Evolutionary conservation across 1,139 yeast species (phyloP), one percentile per base, ranked within the genome.

Genomic region (Yamadazyma taylorii): DNA sequence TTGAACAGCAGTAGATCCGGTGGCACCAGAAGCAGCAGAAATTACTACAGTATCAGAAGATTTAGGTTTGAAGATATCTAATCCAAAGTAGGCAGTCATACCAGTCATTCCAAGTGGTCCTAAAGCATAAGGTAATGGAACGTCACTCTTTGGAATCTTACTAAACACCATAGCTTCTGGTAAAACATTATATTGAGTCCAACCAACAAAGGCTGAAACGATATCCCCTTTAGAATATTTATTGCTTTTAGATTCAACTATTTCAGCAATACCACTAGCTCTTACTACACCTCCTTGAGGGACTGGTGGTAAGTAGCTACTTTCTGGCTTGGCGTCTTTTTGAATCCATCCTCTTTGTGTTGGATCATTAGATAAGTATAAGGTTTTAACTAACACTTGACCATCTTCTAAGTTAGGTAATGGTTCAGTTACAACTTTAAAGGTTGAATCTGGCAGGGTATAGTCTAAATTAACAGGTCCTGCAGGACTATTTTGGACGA

Each of bases 21-120:
- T 81, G 19, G 86, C 86, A 43, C 89, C 75, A 6, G 85, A 75
- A 17, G 88, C 88, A 40, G 85, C 87, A 19, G 84, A 75, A 24
- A 81, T 67, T 38, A 78, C 72, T 8, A 66, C 56, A 16, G 41
- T 48, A 28, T 54, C 52, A 21, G 63, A 69, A 31, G 61, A 60
- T 40, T 65, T 56, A 43, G 75, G 48, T 32, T 65, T 58, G 21
- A 73, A 75, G 38, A 72, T 65, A 27, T 69, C 69, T 42, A 79
- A 66, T 10, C 81, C 83, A 46, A 72, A 62, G 58, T 78, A 81
- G 10, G 88, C 85, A 27, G 89, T 81, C 42, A 80, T 53, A 0
- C 83, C 78, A 10, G 85, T 79, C 45, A 72, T 51, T 30, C 87
- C 88, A 30, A 63, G 44, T 11, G 52, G 46, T 26, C 60, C 58